Conservation (phyloP, 1,284 basidiomycete species). For the Pseudozyma hubeiensis region DNA sequence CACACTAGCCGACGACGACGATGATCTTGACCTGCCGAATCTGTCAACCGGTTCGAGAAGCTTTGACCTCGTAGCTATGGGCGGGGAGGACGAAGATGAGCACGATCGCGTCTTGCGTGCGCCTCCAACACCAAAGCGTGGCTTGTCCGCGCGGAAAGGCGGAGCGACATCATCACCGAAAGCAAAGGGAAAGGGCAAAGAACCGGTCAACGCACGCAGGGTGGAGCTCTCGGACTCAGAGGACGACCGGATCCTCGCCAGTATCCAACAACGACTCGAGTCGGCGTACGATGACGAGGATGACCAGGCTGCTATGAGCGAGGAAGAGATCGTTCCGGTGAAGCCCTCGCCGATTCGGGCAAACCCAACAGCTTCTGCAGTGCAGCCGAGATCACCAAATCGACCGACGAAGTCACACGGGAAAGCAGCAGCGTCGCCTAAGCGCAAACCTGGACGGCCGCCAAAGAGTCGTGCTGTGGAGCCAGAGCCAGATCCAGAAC, state of each 20-base stretch:
- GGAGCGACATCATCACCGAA: conserved; percentile 4
- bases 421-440: conserved; percentile 13
- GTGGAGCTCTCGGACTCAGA: conserved; percentile 37
- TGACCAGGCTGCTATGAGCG: conserved; percentile 4
- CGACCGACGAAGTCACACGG: background rate
- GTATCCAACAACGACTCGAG: conserved; percentile 13
- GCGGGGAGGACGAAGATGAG: conserved; percentile 58
- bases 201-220: background rate
- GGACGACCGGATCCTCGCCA: conserved; percentile 27
- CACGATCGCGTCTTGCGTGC: conserved; percentile 19
- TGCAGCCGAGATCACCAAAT: conserved; percentile 16
- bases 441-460: conserved; percentile 15
- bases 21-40: conserved; percentile 35
- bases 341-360: conserved; percentile 10
- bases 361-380: background rate
- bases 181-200: conserved; percentile 26
- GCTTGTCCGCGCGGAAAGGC: conserved; percentile 25
- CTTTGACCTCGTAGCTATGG: conserved; percentile 53
- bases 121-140: conserved; percentile 14
- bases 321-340: conserved; percentile 15
- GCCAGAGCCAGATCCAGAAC: conserved; percentile 3
- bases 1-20: conserved; percentile 67
- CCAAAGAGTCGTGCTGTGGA: background rate
- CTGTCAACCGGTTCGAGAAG: conserved; percentile 51
- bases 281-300: conserved; percentile 18